A percentile compares a stretch with the other conserved stretches of the same genome.
These are phyloP conservation scores for Wickerhamiella bombiphila DNA, from an alignment of 805 yeast species.

Conservation along the genomic window DNA sequence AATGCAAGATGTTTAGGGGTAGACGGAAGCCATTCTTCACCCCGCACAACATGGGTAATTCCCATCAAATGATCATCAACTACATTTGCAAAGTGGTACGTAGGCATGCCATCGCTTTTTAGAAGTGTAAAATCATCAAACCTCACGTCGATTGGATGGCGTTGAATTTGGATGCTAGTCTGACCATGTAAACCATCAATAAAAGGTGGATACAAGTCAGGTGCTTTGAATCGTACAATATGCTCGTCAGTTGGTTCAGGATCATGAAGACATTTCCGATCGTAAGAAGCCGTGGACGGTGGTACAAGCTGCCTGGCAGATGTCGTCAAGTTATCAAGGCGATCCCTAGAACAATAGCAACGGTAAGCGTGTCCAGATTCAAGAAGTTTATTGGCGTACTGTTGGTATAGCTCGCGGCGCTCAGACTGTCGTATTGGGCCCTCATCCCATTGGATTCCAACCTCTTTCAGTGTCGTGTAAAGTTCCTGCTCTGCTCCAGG, in stretches of 20 bases:
- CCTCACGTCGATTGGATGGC: conserved; percentile 51
- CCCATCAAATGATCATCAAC: conserved; percentile 89
- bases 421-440: conserved; percentile 80
- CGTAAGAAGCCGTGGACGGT: conserved; percentile 86
- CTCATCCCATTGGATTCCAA: conserved; percentile 64
- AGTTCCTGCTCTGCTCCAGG: conserved; percentile 72
- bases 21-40: conserved; percentile 96
- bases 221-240: conserved; percentile 66
- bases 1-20: conserved; percentile 89
- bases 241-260: conserved; percentile 28
- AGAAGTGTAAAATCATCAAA: conserved; percentile 81
- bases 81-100: conserved; percentile 93
- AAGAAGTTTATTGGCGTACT: conserved; percentile 43
- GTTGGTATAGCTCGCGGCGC: conserved; percentile 47
- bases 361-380: conserved; percentile 63
- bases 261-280: conserved; percentile 54
- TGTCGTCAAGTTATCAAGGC: conserved; percentile 52
- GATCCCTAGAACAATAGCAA: conserved; percentile 72
- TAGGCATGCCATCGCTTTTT: conserved; percentile 91
- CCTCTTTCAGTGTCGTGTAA: conserved; percentile 62
- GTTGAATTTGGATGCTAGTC: conserved; percentile 65
- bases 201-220: conserved; percentile 51
- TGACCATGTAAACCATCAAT: conserved; percentile 66
- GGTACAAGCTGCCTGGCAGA: conserved; percentile 65
- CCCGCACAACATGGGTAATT: conserved; percentile 87